A percentile compares a stretch with the other conserved stretches of the same genome.
phyloP scores from a whole-genome alignment of 2,329 filamentous ascomycete genomes.

The Colletotrichum zoysiae region DNA sequence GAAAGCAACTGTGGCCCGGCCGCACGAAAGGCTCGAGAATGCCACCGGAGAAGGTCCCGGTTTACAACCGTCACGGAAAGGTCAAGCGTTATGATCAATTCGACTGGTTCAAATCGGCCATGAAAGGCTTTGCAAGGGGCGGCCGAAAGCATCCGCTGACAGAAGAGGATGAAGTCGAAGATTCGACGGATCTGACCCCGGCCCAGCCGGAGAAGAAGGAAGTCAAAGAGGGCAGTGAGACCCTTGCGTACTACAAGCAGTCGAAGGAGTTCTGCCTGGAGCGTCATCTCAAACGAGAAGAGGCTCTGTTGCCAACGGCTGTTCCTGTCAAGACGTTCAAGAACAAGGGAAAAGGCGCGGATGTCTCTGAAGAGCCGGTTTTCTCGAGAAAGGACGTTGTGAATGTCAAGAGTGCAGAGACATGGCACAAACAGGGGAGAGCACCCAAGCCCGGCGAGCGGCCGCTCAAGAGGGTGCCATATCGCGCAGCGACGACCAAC shows the following conservation, averaged over 20 bases:
- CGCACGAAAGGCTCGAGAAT: slow-evolving; percentile 89
- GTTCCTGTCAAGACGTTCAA: slow-evolving; percentile 80
- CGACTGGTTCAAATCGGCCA: slow-evolving; percentile 89
- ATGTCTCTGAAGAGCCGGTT: slow-evolving; percentile 81
- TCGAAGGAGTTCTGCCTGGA: slow-evolving; percentile 88
- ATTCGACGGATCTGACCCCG: slow-evolving; percentile 80
- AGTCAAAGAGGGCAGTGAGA: slow-evolving; percentile 81
- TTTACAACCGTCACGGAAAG: slow-evolving; percentile 83
- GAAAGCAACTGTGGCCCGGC: slow-evolving; percentile 83
- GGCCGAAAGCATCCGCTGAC: slow-evolving; percentile 67
- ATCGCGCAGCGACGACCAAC: slow-evolving; percentile 89
- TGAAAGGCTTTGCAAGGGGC: slow-evolving; percentile 77
- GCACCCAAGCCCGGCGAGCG: slow-evolving; percentile 77
- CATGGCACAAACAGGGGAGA: slow-evolving; percentile 97
- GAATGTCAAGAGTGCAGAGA: slow-evolving; percentile 90
- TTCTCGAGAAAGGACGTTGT: slow-evolving; percentile 84
- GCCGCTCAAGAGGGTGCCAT: slow-evolving; percentile 88
- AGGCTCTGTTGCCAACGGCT: slow-evolving; percentile 80
- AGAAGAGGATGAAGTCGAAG: slow-evolving; percentile 82
- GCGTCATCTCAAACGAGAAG: slow-evolving; percentile 90
- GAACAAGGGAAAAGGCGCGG: slow-evolving; percentile 79
- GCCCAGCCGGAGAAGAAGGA: slow-evolving; percentile 80
- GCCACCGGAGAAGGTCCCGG: slow-evolving; percentile 81
- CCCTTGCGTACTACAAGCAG: slow-evolving; percentile 88
- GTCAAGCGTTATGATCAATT: slow-evolving; percentile 80